These are phyloP conservation scores for Eragrostis tef DNA, from an alignment of 202 grass and related monocot species.

Conservation along the genomic window DNA sequence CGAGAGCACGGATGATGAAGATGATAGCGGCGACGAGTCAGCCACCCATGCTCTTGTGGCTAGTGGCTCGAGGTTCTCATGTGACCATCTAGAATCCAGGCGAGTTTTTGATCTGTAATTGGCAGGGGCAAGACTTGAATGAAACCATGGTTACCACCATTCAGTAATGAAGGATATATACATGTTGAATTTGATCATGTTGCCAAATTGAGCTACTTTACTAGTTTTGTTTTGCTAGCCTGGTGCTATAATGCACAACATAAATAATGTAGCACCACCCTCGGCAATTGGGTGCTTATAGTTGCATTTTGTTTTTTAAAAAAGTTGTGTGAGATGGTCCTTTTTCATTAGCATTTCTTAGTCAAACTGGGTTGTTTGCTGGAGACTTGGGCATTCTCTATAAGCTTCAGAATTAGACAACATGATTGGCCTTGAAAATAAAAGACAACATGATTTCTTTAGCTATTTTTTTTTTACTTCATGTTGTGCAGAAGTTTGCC, in stretches of 20 bases:
- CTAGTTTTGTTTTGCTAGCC: not conserved
- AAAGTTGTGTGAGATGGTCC: not conserved
- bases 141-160: not conserved
- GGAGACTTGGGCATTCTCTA: not conserved
- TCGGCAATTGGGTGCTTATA: not conserved
- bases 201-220: not conserved
- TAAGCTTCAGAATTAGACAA: not conserved
- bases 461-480: not conserved
- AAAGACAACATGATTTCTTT: not conserved
- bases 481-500: not conserved
- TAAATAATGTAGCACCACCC: not conserved
- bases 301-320: not conserved
- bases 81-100: slow-evolving; percentile 52
- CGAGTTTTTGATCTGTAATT: slow-evolving; percentile 39
- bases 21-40: not conserved
- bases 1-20: slow-evolving; percentile 43
- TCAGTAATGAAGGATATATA: not conserved
- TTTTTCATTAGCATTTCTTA: not conserved
- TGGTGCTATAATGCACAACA: not conserved
- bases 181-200: not conserved
- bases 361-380: not conserved
- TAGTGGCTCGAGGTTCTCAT: slow-evolving; percentile 49
- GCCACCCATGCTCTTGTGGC: slow-evolving; percentile 14
- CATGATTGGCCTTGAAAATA: no score
- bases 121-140: not conserved